Base-by-base conservation (phyloP, 2,329 filamentous ascomycete species). In the Apiospora saccharicola region DNA sequence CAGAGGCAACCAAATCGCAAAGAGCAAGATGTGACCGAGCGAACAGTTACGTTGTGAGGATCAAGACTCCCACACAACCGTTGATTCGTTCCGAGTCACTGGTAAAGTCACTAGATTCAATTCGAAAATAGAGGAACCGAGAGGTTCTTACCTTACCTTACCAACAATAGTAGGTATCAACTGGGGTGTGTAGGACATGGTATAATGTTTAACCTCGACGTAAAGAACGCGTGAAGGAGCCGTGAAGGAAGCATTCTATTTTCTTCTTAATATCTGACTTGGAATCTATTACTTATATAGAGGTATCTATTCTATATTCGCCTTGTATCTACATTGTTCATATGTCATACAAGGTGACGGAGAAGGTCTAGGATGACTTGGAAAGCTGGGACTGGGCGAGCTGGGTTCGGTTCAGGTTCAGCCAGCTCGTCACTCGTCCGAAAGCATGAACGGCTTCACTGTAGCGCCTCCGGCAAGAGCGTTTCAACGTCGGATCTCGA, bases 401-500 rank as follows among this genome's bases (percentile, higher is more conserved):
- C 8, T 30, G 26, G 26, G 26, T 30, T 30, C 26, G 26, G 4
- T 30, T 30, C 26, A 30, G 4, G 26, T 30, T 30, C 26, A 30
- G 26, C 26, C 26, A 30, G 26, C 26, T 30, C 26, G 26, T 30
- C 26, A 30, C 26, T 30, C 26, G 26, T 30, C 2, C 26, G 26
- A 30, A 4, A 30, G 26, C 4, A 30, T 30, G 26, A 30, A 30
- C 26, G 26, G 26, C 26, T 30, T 30, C 26, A 4, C 26, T 30
- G 26, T 30, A 30, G 26, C 26, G 26, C 26, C 26, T 30, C 26
- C 26, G 26, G 26, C 26, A 30, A 30, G 26, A 30, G 26, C 26
- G 26, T 30, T 30, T 30, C 26, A 30, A 4, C 26, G 26, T 75
- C 96, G 93, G 81, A 98, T 97, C 86, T 99, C 96, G 82, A 98